These are phyloP conservation scores for Pichia sp. DNA, from an alignment of 1,139 yeast genomes.

Conservation along the genomic window DNA sequence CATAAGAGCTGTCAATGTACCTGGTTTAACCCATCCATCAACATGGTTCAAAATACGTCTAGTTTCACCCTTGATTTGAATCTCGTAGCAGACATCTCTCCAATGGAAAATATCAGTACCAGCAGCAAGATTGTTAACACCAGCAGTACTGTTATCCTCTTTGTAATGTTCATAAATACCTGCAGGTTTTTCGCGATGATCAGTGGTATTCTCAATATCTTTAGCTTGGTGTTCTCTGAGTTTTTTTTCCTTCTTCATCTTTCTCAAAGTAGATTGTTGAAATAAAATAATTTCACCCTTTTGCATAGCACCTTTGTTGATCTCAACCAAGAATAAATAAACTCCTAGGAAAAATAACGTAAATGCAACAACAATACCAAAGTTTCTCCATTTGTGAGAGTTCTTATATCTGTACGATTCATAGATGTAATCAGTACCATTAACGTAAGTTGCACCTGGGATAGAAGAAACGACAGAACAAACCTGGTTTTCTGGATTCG, in stretches of 20 bases:
- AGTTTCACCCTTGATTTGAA: conserved; percentile 37
- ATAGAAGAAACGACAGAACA: conserved; percentile 60
- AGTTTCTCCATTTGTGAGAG: conserved; percentile 31
- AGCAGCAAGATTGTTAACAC: conserved; percentile 13
- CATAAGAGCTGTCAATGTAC: conserved; percentile 57
- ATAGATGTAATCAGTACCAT: conserved; percentile 27
- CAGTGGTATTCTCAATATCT: conserved; percentile 10
- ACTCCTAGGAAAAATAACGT: conserved; percentile 26
- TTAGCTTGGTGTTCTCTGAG: too few relatives aligned
- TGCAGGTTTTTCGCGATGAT: conserved; percentile 13
- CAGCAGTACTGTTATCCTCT: conserved; percentile 5
- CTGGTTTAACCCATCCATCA: conserved; percentile 62
- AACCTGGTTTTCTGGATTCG: conserved; percentile 36
- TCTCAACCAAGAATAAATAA: conserved; percentile 26
- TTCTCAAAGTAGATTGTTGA: conserved; percentile 24
- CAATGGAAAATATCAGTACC: conserved; percentile 40
- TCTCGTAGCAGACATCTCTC: conserved; percentile 36
- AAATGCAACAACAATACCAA: conserved; percentile 30
- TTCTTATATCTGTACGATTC: conserved; percentile 25
- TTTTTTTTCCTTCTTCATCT: conserved; percentile 17
- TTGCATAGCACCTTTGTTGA: conserved; percentile 30
- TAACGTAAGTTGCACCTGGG: conserved; percentile 24
- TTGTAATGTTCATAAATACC: conserved; percentile 11
- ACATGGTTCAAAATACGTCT: conserved; percentile 47
- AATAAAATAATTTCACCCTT: conserved; percentile 31